Conservation (phyloP, 139 green algal species). For the Parachlorella kessleri region DNA sequence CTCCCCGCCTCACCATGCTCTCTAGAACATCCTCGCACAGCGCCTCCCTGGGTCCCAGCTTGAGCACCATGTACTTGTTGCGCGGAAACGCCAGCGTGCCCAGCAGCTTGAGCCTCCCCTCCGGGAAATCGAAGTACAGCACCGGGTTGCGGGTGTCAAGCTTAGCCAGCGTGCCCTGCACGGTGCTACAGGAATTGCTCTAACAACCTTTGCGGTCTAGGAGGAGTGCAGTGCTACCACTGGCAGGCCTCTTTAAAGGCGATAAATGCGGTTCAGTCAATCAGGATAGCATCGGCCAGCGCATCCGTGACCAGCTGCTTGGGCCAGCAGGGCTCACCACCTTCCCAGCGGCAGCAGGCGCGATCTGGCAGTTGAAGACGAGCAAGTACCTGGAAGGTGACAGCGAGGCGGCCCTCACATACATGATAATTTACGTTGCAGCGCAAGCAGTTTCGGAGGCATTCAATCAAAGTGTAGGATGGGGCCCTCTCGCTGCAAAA, state of each 20-base stretch:
- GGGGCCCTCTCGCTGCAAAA: too few species aligned
- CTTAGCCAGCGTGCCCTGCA: constrained; percentile 71
- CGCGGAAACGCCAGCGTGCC: constrained; percentile 39
- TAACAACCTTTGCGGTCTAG: too few species aligned
- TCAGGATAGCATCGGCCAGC: too few species aligned
- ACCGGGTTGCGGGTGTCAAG: constrained; percentile 85
- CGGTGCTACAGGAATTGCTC: too few species aligned
- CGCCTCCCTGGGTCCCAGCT: constrained; percentile 50
- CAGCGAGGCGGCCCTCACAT: not conserved
- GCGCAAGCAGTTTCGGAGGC: too few species aligned
- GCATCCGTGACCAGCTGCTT: too few species aligned
- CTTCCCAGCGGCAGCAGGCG: constrained; percentile 57
- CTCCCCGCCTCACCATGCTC: constrained; percentile 61
- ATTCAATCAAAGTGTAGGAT: too few species aligned
- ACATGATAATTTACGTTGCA: not conserved
- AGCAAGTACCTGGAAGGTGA: constrained; percentile 51
- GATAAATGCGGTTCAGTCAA: too few species aligned
- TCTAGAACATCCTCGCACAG: constrained; percentile 90
- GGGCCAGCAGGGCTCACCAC: constrained; percentile 57
- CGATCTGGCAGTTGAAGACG: constrained; percentile 65
- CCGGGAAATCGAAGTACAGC: constrained; percentile 88
- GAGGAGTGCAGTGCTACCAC: too few species aligned
- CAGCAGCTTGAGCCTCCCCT: constrained; percentile 77
- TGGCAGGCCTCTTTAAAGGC: too few species aligned
- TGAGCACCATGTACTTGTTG: constrained; percentile 75